phyloP scores from a whole-genome alignment of 108 stramenopile species.

The Pseudonitzschia multistriata region DNA sequence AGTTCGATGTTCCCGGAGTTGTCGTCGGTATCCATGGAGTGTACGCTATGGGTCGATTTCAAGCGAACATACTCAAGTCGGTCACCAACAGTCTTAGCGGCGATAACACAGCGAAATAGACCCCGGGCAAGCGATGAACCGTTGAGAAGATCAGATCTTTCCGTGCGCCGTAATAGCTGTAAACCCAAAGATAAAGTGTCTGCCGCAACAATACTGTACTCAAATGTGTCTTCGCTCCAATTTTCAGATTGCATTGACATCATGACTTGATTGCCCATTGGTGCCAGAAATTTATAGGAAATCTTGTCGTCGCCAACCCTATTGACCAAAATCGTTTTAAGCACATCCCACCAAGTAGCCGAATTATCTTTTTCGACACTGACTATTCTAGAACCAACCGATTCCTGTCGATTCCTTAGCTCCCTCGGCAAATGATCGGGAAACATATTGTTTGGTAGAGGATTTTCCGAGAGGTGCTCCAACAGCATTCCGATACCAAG shows the following conservation, averaged over 20 bases:
- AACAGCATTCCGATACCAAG: conserved; percentile 29
- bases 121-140: conserved; percentile 21
- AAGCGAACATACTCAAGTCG: conserved; percentile 10
- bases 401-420: not conserved
- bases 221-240: conserved; percentile 33
- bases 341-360: conserved; percentile 38
- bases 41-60: not conserved
- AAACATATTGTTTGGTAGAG: conserved; percentile 20
- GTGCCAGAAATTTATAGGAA: conserved; percentile 15
- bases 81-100: conserved; percentile 15
- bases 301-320: not conserved
- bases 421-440: conserved; percentile 15
- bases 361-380: conserved; percentile 19
- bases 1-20: conserved; percentile 15
- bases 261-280: conserved; percentile 16
- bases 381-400: conserved; percentile 5
- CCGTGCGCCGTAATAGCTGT: conserved; percentile 18
- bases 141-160: conserved; percentile 7
- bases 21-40: conserved; percentile 6
- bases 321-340: conserved; percentile 8
- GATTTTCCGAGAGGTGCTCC: conserved; percentile 30
- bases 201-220: conserved; percentile 33
- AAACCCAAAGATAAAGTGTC: conserved; percentile 22
- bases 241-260: conserved; percentile 7
- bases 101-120: conserved; percentile 17